phyloP scores from a whole-genome alignment of 2,329 filamentous ascomycete genomes.

The Blastomyces silverae region DNA sequence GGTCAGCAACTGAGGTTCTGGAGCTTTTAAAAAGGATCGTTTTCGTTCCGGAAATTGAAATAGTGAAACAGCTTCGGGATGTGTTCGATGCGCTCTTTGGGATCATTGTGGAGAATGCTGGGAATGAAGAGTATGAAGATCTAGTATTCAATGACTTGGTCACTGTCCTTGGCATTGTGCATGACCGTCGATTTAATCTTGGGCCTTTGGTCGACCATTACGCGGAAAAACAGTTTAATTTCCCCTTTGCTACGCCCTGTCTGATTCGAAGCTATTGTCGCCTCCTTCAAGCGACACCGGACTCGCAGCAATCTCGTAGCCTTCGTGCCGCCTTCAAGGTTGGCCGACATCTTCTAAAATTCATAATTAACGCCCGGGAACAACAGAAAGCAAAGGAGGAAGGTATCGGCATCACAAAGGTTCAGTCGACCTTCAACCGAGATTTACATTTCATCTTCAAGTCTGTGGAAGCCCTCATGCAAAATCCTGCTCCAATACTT shows the following conservation, averaged over 20 bases:
- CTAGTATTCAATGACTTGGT: constrained; percentile 86
- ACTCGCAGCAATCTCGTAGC: constrained; percentile 74
- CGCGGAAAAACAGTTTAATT: constrained; percentile 80
- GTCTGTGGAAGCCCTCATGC: constrained; percentile 82
- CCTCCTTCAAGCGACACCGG: constrained; percentile 72
- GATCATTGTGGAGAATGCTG: constrained; percentile 83
- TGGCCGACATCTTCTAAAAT: constrained; percentile 83
- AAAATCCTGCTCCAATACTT: constrained; percentile 72
- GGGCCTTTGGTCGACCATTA: constrained; percentile 88
- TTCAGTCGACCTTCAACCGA: constrained; percentile 66
- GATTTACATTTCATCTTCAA: constrained; percentile 85
- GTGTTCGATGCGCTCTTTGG: constrained; percentile 89
- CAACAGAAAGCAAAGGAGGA: constrained; percentile 86
- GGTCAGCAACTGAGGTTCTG: constrained; percentile 63
- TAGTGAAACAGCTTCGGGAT: constrained; percentile 85
- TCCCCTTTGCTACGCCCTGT: constrained; percentile 84
- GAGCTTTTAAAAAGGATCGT: constrained; percentile 72
- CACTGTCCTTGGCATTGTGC: constrained; percentile 82
- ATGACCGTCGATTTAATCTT: constrained; percentile 88
- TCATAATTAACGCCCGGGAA: constrained; percentile 81
- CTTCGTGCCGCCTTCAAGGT: constrained; percentile 92
- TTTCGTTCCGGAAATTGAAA: constrained; percentile 94
- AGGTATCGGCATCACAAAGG: constrained; percentile 72
- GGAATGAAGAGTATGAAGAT: constrained; percentile 87
- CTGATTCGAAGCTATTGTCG: constrained; percentile 80